phyloP scores from a whole-genome alignment of 139 green algal genomes.

The Chlorella sorokiniana region DNA sequence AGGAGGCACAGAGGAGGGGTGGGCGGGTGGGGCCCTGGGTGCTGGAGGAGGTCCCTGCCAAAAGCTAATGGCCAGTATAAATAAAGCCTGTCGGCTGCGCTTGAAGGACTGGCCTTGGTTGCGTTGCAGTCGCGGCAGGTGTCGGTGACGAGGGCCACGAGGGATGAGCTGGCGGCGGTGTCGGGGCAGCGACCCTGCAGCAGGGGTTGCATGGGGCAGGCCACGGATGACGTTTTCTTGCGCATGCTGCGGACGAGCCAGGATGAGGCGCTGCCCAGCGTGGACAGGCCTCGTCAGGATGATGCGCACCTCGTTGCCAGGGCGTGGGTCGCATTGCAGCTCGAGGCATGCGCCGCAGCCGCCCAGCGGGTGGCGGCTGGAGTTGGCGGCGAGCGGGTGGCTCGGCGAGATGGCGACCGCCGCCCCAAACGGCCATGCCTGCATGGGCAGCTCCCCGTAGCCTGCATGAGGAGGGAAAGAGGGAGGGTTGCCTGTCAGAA shows the following conservation, averaged over 20 bases:
- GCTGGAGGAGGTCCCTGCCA: no score
- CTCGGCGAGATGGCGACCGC: not conserved
- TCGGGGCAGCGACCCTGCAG: slow-evolving; percentile 12
- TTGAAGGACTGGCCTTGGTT: not conserved
- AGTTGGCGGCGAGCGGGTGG: slow-evolving; percentile 9
- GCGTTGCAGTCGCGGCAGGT: slow-evolving; percentile 21
- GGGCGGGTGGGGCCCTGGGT: no score
- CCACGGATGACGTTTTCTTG: not conserved
- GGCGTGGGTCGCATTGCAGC: not conserved
- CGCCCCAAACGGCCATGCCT: slow-evolving; percentile 13
- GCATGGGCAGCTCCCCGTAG: slow-evolving; percentile 18
- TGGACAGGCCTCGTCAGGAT: not conserved
- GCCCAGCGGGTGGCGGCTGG: not conserved
- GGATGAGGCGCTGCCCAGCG: not conserved
- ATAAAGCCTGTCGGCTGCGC: not conserved
- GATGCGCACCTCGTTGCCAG: not conserved
- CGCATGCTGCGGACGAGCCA: not conserved
- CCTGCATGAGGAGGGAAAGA: not conserved
- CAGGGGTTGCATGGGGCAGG: not conserved
- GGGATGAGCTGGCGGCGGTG: not conserved
- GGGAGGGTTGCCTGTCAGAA: not conserved
- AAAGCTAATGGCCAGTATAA: no score
- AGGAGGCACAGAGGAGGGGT: not conserved
- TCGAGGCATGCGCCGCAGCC: slow-evolving; percentile 25
- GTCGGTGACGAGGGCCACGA: slow-evolving; percentile 13